Percentiles rank a stretch among this genome's conserved stretches.
These are phyloP conservation scores for Byssoonygena ceratinophila DNA, from an alignment of 2,329 filamentous ascomycete species.

Conservation along the genomic window DNA sequence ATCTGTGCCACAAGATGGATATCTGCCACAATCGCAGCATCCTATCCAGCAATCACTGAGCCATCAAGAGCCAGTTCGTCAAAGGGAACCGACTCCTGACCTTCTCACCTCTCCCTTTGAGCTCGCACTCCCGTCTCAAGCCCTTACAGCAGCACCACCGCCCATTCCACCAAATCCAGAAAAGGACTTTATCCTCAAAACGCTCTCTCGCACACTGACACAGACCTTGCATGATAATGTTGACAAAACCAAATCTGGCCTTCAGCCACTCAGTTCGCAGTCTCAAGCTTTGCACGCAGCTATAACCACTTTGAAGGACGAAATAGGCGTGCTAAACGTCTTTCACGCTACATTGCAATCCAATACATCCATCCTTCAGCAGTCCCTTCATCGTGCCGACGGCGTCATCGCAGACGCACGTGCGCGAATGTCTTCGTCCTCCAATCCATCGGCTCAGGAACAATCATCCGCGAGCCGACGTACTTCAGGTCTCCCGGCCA, in stretches of 20 bases:
- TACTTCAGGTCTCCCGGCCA: slow-evolving; percentile 49
- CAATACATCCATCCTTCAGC: slow-evolving; percentile 69
- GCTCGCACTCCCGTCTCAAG: slow-evolving; percentile 43
- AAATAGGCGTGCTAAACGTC: slow-evolving; percentile 59
- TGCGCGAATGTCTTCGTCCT: slow-evolving; percentile 37
- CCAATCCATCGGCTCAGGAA: slow-evolving; percentile 15
- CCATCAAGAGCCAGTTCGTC: slow-evolving; percentile 19
- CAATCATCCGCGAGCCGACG: slow-evolving; percentile 15
- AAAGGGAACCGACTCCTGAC: slow-evolving; percentile 38
- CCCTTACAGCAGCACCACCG: slow-evolving; percentile 49
- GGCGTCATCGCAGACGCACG: slow-evolving; percentile 62
- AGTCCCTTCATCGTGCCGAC: slow-evolving; percentile 69
- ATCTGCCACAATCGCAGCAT: slow-evolving; percentile 20
- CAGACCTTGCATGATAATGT: slow-evolving; percentile 58
- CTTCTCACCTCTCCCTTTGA: slow-evolving; percentile 55
- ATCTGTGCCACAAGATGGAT: slow-evolving; percentile 20
- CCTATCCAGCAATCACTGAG: slow-evolving; percentile 23
- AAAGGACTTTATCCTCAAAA: slow-evolving; percentile 73
- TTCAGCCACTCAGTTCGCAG: slow-evolving; percentile 68
- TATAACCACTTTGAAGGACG: slow-evolving; percentile 58
- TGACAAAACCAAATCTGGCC: slow-evolving; percentile 60
- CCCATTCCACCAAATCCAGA: slow-evolving; percentile 93
- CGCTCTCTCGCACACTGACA: slow-evolving; percentile 61
- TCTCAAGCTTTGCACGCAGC: slow-evolving; percentile 63
- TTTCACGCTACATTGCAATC: slow-evolving; percentile 60